Conservation (phyloP, 495 filamentous ascomycete genomes). For the Talaromyces adpressus region DNA sequence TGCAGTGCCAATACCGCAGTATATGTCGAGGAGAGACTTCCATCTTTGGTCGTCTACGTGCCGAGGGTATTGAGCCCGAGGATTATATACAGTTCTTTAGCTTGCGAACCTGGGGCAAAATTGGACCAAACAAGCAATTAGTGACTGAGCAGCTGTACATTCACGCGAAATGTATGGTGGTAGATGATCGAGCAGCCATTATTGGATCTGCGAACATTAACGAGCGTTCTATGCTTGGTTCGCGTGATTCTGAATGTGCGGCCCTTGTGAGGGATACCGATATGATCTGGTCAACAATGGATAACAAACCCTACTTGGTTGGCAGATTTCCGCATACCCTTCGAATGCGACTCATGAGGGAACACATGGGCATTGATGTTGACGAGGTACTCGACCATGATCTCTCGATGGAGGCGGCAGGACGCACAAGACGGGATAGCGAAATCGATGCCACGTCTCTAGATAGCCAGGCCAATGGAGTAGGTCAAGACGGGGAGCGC, state of each 20-base stretch:
- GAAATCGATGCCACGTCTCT: constrained; percentile 24
- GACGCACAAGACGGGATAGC: constrained; percentile 33
- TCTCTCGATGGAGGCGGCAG: constrained; percentile 38
- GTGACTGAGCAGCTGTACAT: constrained; percentile 98
- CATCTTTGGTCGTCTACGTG: constrained; percentile 80
- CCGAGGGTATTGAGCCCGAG: constrained; percentile 84
- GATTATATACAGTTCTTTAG: constrained; percentile 96
- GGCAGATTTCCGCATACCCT: constrained; percentile 90
- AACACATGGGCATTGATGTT: constrained; percentile 92
- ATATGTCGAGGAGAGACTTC: constrained; percentile 92
- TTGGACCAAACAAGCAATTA: constrained; percentile 71
- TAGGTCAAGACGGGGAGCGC: constrained; percentile 27
- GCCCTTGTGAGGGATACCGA: constrained; percentile 89
- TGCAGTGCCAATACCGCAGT: constrained; percentile 96
- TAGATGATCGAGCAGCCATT: constrained; percentile 87
- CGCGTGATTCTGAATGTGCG: constrained; percentile 86
- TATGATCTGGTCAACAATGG: constrained; percentile 91
- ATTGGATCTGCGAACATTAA: constrained; percentile 99
- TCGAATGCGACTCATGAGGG: constrained; percentile 89
- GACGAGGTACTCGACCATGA: constrained; percentile 86
- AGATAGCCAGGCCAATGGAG: constrained; percentile 27
- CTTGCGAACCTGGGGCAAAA: constrained; percentile 86
- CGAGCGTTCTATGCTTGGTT: constrained; percentile 90
- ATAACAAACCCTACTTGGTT: constrained; percentile 76
- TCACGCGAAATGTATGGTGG: constrained; percentile 95